A percentile compares a stretch with the other conserved stretches of the same genome.
These are phyloP conservation scores for Quercus lobata DNA, from an alignment of 331 rosid genomes.

Conservation along the genomic window DNA sequence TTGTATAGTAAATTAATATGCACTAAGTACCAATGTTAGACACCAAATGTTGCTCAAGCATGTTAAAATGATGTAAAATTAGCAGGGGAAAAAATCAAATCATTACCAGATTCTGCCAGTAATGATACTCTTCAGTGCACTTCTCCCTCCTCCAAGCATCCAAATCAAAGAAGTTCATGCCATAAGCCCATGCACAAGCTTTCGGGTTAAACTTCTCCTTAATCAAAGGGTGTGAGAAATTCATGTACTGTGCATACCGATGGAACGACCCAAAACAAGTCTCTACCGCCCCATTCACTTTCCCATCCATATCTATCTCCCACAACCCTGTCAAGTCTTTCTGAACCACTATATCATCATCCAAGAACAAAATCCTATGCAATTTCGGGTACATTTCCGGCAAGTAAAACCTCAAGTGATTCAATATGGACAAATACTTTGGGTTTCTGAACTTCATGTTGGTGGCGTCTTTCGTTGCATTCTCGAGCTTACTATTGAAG, in stretches of 20 bases:
- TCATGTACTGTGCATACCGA: slow-evolving; percentile 94
- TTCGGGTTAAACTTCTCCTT: slow-evolving; percentile 87
- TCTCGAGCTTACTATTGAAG: slow-evolving; percentile 91
- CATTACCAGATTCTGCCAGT: slow-evolving; percentile 95
- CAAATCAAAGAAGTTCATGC: slow-evolving; percentile 95
- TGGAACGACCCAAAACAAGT: slow-evolving; percentile 97
- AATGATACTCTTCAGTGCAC: slow-evolving; percentile 91
- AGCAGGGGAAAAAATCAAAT: not conserved
- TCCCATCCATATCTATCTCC: slow-evolving; percentile 94
- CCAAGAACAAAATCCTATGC: slow-evolving; percentile 78
- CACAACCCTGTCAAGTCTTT: slow-evolving; percentile 91
- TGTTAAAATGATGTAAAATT: not conserved
- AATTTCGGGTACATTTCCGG: slow-evolving; percentile 93
- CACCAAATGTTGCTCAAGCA: not conserved
- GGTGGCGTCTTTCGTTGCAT: slow-evolving; percentile 90
- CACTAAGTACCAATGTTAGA: not conserved
- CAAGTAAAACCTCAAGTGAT: slow-evolving; percentile 87
- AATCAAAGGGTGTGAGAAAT: slow-evolving; percentile 93
- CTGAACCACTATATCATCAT: slow-evolving; percentile 93
- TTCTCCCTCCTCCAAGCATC: slow-evolving; percentile 98
- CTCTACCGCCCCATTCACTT: slow-evolving; percentile 97
- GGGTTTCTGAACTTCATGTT: slow-evolving; percentile 97
- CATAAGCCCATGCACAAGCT: slow-evolving; percentile 98
- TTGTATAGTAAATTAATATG: not conserved
- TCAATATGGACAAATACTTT: slow-evolving; percentile 79